Evolutionary conservation across 148 eudicot species (phyloP).

Genomic region (Spergularia bocconei): DNA sequence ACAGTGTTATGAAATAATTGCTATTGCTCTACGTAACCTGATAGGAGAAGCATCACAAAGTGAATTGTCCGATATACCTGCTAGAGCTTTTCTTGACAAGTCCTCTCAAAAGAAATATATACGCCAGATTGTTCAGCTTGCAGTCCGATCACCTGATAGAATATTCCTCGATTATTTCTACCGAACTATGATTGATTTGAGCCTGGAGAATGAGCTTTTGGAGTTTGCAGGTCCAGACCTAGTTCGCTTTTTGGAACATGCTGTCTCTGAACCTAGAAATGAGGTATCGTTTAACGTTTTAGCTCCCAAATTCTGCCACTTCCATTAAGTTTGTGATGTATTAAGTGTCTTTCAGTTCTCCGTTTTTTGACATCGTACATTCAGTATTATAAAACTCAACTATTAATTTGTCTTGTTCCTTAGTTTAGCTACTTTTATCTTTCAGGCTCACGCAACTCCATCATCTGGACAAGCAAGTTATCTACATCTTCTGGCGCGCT

Average conservation of each 20-base stretch:
- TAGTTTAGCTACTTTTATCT: constrained; percentile 6
- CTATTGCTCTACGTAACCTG: constrained; percentile 66
- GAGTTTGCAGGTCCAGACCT: constrained; percentile 96
- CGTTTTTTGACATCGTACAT: background rate
- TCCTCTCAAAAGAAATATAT: constrained; percentile 70
- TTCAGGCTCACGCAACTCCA: constrained; percentile 49
- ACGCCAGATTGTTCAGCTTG: constrained; percentile 92
- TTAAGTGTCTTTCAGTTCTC: background rate
- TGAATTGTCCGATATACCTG: constrained; percentile 57
- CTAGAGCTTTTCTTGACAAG: constrained; percentile 59
- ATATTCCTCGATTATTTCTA: constrained; percentile 82
- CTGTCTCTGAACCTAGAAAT: constrained; percentile 59
- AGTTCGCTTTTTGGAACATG: constrained; percentile 85
- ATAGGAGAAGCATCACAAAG: constrained; percentile 60
- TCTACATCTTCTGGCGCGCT: constrained; percentile 83
- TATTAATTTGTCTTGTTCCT: constrained; percentile 4
- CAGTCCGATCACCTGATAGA: constrained; percentile 92
- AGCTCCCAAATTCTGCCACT: background rate
- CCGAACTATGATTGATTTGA: constrained; percentile 74
- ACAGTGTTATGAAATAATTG: constrained; percentile 85
- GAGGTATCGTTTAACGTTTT: constrained; percentile 43
- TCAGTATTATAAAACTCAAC: too few relatives aligned
- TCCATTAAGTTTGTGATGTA: background rate
- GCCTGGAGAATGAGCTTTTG: constrained; percentile 89
- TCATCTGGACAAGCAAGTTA: constrained; percentile 59